phyloP scores from a whole-genome alignment of 495 filamentous ascomycete species.

The Aspergillus bridgeri region DNA sequence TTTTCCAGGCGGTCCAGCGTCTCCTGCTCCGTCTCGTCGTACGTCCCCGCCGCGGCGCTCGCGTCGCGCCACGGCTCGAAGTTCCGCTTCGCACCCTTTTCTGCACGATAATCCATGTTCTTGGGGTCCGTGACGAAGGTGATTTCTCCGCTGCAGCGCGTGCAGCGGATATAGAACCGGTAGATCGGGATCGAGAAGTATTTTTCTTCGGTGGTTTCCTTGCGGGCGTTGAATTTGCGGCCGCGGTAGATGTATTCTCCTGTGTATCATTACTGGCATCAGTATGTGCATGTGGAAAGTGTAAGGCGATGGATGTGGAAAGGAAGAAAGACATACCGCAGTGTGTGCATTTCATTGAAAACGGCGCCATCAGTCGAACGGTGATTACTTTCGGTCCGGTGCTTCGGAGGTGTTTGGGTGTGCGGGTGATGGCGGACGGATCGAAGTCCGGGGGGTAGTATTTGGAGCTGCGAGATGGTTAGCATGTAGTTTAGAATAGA shows the following conservation, averaged over 20 bases:
- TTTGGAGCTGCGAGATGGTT: constrained; percentile 34
- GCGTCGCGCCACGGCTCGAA: constrained; percentile 82
- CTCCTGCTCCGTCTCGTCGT: constrained; percentile 81
- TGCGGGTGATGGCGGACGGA: constrained; percentile 74
- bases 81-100: constrained; percentile 84
- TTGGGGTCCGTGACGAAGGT: constrained; percentile 95
- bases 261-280: neutral
- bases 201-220: constrained; percentile 88
- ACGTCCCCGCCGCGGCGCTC: constrained; percentile 40
- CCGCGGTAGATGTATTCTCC: constrained; percentile 93
- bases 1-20: constrained; percentile 77
- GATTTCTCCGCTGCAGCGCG: constrained; percentile 83
- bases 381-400: constrained; percentile 78
- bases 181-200: constrained; percentile 88
- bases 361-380: constrained; percentile 96
- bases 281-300: neutral
- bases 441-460: constrained; percentile 99
- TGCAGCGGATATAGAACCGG: constrained; percentile 95
- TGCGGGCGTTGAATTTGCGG: constrained; percentile 94
- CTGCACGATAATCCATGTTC: constrained; percentile 87
- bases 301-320: too few species aligned
- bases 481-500: too few species aligned
- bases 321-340: constrained; percentile 52
- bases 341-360: constrained; percentile 84
- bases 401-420: constrained; percentile 56